Evolutionary conservation across 2,329 filamentous ascomycete species (phyloP).

Genomic region (Trichoderma breve): DNA sequence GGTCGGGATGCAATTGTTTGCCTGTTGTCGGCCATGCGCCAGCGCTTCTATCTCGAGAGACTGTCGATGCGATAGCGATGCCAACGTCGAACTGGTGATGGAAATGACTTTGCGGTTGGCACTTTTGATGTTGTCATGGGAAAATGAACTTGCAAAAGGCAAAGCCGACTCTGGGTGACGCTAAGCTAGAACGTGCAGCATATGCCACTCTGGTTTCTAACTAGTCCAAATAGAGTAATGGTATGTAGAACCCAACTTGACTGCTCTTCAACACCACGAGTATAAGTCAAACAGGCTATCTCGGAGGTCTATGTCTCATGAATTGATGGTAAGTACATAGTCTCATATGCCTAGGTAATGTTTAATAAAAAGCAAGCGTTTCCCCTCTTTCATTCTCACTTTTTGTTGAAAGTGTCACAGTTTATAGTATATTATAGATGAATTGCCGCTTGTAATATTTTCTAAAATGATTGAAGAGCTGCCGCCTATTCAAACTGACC

Average conservation of each 20-base stretch:
- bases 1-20: conserved; percentile 25
- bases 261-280: neutral
- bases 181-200: conserved; percentile 1
- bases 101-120: neutral
- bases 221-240: neutral
- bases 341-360: too few species aligned
- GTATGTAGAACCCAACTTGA: neutral
- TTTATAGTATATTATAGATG: neutral
- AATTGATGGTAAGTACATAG: too few species aligned
- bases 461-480: neutral
- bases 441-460: neutral
- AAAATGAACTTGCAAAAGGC: neutral
- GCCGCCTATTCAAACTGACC: neutral
- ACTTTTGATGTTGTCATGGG: neutral
- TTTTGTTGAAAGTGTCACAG: too few species aligned
- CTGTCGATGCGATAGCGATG: neutral
- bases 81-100: neutral
- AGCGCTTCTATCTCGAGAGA: neutral
- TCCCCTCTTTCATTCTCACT: too few species aligned
- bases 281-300: neutral
- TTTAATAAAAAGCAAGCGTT: too few species aligned
- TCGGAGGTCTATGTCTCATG: too few species aligned
- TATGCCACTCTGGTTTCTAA: neutral
- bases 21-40: conserved; percentile 38
- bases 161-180: neutral